Evolutionary conservation across 768 basidiomycete species (phyloP), one percentile per base, ranked within the genome.

Genomic region (Termitomyces sp.): DNA sequence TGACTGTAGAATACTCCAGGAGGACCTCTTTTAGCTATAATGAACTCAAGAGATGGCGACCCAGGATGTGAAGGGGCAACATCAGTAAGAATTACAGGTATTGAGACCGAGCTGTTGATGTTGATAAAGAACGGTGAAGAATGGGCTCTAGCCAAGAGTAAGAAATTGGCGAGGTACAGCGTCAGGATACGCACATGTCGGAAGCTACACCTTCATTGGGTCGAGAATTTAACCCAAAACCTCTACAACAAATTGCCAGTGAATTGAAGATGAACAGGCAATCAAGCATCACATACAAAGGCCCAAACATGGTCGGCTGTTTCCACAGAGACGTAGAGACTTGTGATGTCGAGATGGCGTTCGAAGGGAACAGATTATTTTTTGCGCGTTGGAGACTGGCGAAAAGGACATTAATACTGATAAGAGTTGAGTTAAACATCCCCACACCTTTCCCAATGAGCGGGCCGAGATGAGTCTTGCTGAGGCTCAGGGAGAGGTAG

Each of bases 271-370:
- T 47, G 31, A 36, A 52, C 34, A 10, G 17, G 10, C 25, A 11
- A n/a, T 37, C 43, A 37, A 56, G 46, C 56, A 66, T 34, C 56
- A 63, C 62, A 60, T 57, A 59, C 87, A 87, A 69, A 56, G 85
- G 84, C 25, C 86, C 86, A 65, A 89, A 89, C 32, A 89, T 88
- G 1, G 87, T 88, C n/a, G 82, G 76, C 42, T 74, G 73, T 60
- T 75, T 81, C 73, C 82, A 85, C 8, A 69, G 67, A 4, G 73
- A 31, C n/a, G 62, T 51, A 57, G 69, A 54, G 58, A 55, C 54
- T 58, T 65, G 61, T 14, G 45, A 53, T 17, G 65, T 47, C 8
- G 60, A 11, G 64, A 60, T 38, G 63, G 68, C 65, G 7, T 67
- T 65, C 10, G 74, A 70, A n/a, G 82, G 83, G 66, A 83, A 83